Base-by-base conservation (phyloP, 164 flowering plant genomes). In the Kalanchoe fedtschenkoi region DNA sequence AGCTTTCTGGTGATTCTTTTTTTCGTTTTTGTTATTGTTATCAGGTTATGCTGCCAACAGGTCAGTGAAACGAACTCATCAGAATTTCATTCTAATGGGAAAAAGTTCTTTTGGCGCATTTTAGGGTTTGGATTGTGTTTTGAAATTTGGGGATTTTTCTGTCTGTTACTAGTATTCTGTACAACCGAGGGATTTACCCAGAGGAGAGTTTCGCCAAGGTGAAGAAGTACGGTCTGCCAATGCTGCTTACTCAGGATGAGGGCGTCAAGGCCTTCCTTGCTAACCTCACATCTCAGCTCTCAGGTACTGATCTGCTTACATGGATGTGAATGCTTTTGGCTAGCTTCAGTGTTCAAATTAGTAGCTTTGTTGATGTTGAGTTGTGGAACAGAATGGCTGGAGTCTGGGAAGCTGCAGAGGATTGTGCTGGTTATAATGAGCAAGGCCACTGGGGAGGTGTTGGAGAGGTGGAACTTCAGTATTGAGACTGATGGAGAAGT, bases 1-100 rank as follows among this genome's bases (percentile, higher is more conserved):
- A 34, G 37, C 0, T 60, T 67, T 62, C 34, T 28, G 34, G 19
- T 34, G 35, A 34, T 42, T 47, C 6, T 24, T 17, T 62, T 22
- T 42, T 22, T 62, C 60, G 22, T 26, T 32, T 64, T 24, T 54
- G 16, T 17, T 21, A 8, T 29, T 42, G 30, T 69, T 66, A 54
- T 66, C 86, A 92, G 96, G 97, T 60, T 90, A 90, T 77, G 92
- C 99, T 22, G 97, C 99, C 19, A 93, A 93, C 75, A 90, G 98
- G 97, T 89, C 68, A 64, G 69, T 60, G 34, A 16, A 53, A 1
- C 16, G 16, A 6, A 62, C 34, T 14, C 6, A 5, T 42, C 47
- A 4, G 34, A 62, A 16, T 11, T 13, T 39, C n/a, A 7, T 11
- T 10, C n/a, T 9, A 6, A 54, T 14, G 17, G 34, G 28, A 0